phyloP scores from a whole-genome alignment of 139 green algal species.

The Gonium pectorale region DNA sequence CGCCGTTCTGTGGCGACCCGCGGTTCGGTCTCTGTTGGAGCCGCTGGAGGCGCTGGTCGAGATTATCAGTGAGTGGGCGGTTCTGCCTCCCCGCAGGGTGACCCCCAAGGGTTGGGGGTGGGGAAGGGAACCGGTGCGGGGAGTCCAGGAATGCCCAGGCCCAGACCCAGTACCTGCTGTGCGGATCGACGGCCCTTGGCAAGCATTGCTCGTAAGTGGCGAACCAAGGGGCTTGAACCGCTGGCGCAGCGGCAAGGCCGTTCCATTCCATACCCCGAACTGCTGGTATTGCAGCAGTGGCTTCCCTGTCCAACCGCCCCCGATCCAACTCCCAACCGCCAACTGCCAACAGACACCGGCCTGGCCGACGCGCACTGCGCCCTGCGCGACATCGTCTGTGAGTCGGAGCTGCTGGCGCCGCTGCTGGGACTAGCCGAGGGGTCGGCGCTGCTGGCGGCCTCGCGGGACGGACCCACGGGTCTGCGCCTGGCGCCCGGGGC shows the following conservation, averaged over 20 bases:
- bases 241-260: too few species aligned
- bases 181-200: too few species aligned
- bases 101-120: too few species aligned
- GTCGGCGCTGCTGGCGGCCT: slow-evolving; percentile 1
- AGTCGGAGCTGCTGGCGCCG: slow-evolving; percentile 9
- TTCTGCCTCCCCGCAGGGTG: too few species aligned
- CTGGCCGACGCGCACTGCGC: background rate
- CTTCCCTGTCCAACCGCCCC: too few species aligned
- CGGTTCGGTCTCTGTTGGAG: slow-evolving; percentile 1
- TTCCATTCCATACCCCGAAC: too few species aligned
- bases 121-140: too few species aligned
- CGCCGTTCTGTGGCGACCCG: background rate
- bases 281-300: too few species aligned
- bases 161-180: too few species aligned
- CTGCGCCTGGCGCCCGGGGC: background rate
- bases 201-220: too few species aligned
- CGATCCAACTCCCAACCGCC: background rate
- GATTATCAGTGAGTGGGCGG: slow-evolving; percentile 14
- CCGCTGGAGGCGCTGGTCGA: slow-evolving; percentile 26
- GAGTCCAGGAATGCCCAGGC: too few species aligned
- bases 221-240: too few species aligned
- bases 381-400: slow-evolving; percentile 4
- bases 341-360: background rate
- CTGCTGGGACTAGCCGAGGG: slow-evolving; percentile 19
- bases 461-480: slow-evolving; percentile 9